Evolutionary conservation across 1,284 basidiomycete species (phyloP), one percentile per base, ranked within the genome.

Genomic region (Malassezia yamatoensis): DNA sequence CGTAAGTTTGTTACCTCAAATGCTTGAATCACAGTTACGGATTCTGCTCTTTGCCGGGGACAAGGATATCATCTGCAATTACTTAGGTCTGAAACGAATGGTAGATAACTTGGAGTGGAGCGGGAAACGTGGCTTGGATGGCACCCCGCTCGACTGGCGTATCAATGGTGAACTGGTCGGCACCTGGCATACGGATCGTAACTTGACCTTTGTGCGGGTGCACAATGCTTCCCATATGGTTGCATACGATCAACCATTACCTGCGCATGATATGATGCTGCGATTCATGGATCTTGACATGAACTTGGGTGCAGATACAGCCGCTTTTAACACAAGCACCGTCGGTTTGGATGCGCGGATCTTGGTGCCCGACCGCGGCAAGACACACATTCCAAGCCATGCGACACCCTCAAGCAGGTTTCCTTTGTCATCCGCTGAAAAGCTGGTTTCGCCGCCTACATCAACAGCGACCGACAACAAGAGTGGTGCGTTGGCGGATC

Each of bases 1-100:
- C 0, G 83, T 93, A 53, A 81, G 81, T 2, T 78, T 94, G 37
- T 75, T 99, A 0, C 93, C 94, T 0, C 78, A 79, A 3, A 78
- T 99, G 4, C 78, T 96, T 32, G 81, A 83, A 59, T 83, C 82
- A 5, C 66, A 66, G 49, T 83, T 96, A 20, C 84, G 84, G 1
- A 81, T 96, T n/a, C 74, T 98, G 69, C 80, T 99, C 48, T 98
- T 96, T 67, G 90, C 85, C 0, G 93, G 93, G 13, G 90, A 93
- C 72, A 86, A 96, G 76, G 93, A 99, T 75, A 79, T 93, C 49
- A 93, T 96, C 62, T 98, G 70, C 65, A 96, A 96, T 75, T 85
- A 94, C 70, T 80, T 93, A 54, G 93, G 93, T 2, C 81, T 90
- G 49, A 88, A 94, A 77, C 81, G 81, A 56, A 83, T 88, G 80